Evolutionary conservation across 148 eudicot genomes (phyloP), one percentile per base, ranked within the genome.

Genomic region (Persicaria tinctoria): DNA sequence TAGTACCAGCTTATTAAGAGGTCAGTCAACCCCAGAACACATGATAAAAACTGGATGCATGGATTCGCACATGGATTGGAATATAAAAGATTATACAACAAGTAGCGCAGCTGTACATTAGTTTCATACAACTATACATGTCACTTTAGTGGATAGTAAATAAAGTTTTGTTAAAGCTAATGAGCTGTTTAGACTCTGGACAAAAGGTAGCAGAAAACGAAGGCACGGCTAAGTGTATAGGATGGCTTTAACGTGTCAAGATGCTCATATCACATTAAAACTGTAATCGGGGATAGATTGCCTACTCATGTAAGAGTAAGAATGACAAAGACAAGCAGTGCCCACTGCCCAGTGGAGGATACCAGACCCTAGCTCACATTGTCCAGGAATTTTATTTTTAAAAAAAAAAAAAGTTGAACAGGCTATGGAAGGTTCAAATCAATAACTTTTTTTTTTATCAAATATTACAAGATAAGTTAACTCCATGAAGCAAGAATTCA

Each of bases 301-400:
- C 66, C 66, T 59, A 59, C 66, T 18, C 66, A 8, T 20, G 32
- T 63, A 63, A 32, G 68, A 63, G n/a, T 32, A 63, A 32, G 68
- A 63, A 16, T 32, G 17, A 54, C 17, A 32, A 32, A 38, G 20
- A 32, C 27, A 63, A 12, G 70, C 3, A 12, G 70, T 64, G 47
- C 5, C 4, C 17, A 64, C 14, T 41, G 46, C 14, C 13, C 17
- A 64, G 14, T 41, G 46, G 47, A 14, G 3, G 46, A 64, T 64
- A 64, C 47, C 0, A 41, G 18, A 64, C 17, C 8, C 47, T 13
- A 38, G 70, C 70, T 38, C 47, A 44, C 47, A 41, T 13, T 64
- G 13, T 64, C 14, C 70, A 64, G 45, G 32, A 10, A 57, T 1
- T 32, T 32, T 32, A 23, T 23, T 23, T 23, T 23, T 23, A 0